Conservation (phyloP, 257 asterid species). For the Solanum peruvianum region DNA sequence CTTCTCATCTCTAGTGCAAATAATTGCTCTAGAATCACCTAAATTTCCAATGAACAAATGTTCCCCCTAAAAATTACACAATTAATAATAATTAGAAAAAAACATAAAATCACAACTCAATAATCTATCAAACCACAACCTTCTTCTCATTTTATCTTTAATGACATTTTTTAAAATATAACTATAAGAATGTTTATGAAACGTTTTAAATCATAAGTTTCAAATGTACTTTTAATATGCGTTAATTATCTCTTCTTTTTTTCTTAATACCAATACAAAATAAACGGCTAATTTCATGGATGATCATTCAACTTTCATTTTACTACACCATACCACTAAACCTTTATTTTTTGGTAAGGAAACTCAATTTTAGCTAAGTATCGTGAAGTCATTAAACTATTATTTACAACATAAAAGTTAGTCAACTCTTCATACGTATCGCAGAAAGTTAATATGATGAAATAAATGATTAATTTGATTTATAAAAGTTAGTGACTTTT, state of each 20-base stretch:
- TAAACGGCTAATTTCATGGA: background rate
- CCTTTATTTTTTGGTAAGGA: background rate
- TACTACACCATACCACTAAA: background rate
- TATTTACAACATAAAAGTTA: background rate
- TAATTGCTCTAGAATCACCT: conserved; percentile 83
- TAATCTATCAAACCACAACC: background rate
- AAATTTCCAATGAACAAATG: conserved; percentile 62
- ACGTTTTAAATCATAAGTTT: background rate
- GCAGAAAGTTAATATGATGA: background rate
- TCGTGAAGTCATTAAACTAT: background rate
- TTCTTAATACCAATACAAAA: background rate
- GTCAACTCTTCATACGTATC: background rate
- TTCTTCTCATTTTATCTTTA: background rate
- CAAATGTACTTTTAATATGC: background rate
- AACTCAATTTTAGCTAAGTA: background rate
- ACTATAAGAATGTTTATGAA: background rate
- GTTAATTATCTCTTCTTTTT: no score
- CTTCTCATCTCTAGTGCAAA: conserved; percentile 43
- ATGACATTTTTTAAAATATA: background rate
- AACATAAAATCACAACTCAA: background rate
- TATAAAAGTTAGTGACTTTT: background rate
- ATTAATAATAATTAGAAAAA: background rate
- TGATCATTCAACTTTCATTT: background rate
- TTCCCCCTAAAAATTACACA: conserved; percentile 34
- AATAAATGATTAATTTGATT: background rate